Evolutionary conservation across 2,329 filamentous ascomycete species (phyloP).

Genomic region (Trichoderma afroharzianum): DNA sequence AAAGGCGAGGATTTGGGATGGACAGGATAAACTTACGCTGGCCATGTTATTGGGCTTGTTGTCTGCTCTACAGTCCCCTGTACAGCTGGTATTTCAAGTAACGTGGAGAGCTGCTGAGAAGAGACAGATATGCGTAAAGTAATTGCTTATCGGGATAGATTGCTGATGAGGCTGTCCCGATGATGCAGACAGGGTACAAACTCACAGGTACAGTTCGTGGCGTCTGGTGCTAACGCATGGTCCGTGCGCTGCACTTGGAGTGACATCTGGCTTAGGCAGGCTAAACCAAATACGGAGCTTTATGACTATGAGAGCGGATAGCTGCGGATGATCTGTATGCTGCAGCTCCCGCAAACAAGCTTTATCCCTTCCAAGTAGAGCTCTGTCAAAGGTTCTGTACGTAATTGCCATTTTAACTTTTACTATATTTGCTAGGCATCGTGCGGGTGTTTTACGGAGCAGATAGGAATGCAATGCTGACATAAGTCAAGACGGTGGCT

Average conservation of each 20-base stretch:
- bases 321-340: background rate
- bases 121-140: background rate
- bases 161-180: background rate
- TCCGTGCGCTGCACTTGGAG: background rate
- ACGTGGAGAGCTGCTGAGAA: background rate
- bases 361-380: background rate
- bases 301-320: background rate
- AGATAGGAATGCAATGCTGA: background rate
- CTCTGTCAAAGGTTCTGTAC: background rate
- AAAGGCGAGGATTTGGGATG: background rate
- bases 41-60: background rate
- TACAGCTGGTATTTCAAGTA: background rate
- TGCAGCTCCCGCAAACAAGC: background rate
- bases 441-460: background rate
- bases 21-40: background rate
- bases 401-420: background rate
- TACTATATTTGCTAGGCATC: background rate
- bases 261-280: background rate
- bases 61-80: too few species aligned
- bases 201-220: background rate
- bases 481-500: background rate
- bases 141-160: background rate
- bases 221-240: background rate
- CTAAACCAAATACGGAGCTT: background rate
- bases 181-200: background rate